Conservation (phyloP, 306 rosid genomes). For the Pterocarpus macrocarpus region DNA sequence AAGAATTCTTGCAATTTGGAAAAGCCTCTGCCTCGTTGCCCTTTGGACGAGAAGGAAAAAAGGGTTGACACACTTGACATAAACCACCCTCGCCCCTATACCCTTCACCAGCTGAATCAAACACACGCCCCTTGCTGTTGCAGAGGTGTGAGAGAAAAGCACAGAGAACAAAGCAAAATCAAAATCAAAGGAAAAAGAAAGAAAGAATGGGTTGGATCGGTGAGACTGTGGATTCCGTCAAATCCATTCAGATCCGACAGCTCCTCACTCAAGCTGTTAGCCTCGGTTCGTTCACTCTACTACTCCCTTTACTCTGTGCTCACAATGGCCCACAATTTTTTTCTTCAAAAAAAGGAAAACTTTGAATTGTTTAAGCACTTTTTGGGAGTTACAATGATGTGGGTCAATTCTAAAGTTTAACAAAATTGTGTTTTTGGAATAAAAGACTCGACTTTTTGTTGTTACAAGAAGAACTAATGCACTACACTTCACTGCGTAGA, state of each 20-base stretch:
- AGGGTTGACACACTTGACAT: neutral
- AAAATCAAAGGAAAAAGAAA: neutral
- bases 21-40: neutral
- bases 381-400: neutral
- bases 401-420: neutral
- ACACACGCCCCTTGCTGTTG: neutral
- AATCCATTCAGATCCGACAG: conserved; percentile 91
- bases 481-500: neutral
- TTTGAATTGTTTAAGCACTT: neutral
- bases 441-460: neutral
- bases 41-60: neutral
- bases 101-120: neutral
- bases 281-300: conserved; percentile 66
- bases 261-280: conserved; percentile 79
- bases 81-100: neutral
- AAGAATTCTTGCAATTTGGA: neutral
- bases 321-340: neutral
- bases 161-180: neutral
- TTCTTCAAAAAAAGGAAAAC: neutral
- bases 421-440: neutral
- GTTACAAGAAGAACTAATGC: neutral
- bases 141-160: neutral
- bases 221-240: conserved; percentile 76
- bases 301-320: neutral
- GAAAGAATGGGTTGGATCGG: conserved; percentile 75